A percentile compares a stretch with the other conserved stretches of the same genome.
phyloP scores from a whole-genome alignment of 2,329 filamentous ascomycete genomes.

The Tolypocladium guangdongense region DNA sequence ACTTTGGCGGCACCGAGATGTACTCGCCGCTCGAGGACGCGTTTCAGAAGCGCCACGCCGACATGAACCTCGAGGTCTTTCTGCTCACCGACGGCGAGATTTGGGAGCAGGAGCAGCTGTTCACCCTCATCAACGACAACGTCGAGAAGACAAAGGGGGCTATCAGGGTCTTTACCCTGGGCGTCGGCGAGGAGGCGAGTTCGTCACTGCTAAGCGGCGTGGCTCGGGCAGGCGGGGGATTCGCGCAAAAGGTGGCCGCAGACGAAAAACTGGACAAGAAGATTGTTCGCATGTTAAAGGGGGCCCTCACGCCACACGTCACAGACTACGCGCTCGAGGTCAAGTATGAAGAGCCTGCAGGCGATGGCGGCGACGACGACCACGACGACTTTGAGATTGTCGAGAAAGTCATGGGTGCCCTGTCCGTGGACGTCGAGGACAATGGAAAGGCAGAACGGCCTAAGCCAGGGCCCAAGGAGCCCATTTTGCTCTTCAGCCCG shows the following conservation, averaged over 20 bases:
- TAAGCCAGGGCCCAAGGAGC: conserved; percentile 15
- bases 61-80: conserved; percentile 41
- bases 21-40: conserved; percentile 30
- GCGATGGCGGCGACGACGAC: conserved; percentile 1
- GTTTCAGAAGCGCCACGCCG: conserved; percentile 29
- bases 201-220: conserved; percentile 43
- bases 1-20: conserved; percentile 46
- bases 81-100: conserved; percentile 47
- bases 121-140: conserved; percentile 31
- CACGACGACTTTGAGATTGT: conserved; percentile 52
- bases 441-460: conserved; percentile 6
- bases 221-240: conserved; percentile 43
- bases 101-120: conserved; percentile 33
- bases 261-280: conserved; percentile 58
- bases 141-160: conserved; percentile 27
- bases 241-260: conserved; percentile 49
- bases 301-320: conserved; percentile 54
- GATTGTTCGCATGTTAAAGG: conserved; percentile 65
- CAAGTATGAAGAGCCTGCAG: conserved; percentile 36
- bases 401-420: conserved; percentile 41
- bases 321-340: conserved; percentile 53
- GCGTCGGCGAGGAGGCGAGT: conserved; percentile 40
- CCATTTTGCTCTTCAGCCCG: conserved; percentile 51
- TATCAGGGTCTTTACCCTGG: conserved; percentile 43
- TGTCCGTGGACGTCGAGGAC: conserved; percentile 24